These are phyloP conservation scores for Streptanthus diversifolius DNA, from an alignment of 345 rosid species.

Conservation along the genomic window DNA sequence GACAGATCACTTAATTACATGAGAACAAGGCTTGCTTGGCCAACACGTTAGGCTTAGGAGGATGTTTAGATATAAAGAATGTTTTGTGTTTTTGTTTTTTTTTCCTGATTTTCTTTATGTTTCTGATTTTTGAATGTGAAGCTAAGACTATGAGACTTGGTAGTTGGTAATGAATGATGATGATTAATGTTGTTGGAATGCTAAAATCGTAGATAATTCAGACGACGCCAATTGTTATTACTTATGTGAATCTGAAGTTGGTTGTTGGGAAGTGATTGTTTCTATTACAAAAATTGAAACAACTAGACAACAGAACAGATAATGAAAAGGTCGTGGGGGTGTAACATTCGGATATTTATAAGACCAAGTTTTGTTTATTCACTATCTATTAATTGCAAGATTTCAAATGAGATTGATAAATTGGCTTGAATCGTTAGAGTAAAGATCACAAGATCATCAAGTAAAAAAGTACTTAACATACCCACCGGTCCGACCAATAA, in stretches of 20 bases:
- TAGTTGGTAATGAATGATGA: slow-evolving; percentile 3
- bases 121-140: slow-evolving; percentile 6
- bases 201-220: not conserved
- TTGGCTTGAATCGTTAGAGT: not conserved
- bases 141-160: not conserved
- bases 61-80: not conserved
- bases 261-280: slow-evolving; percentile 2
- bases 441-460: not conserved
- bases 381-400: not conserved
- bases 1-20: slow-evolving; percentile 59
- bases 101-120: not conserved
- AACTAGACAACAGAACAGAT: not conserved
- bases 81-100: not conserved
- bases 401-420: not conserved
- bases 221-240: not conserved
- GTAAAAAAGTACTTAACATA: not conserved
- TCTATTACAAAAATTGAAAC: not conserved
- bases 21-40: not conserved
- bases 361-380: no score
- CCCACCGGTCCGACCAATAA: slow-evolving; percentile 8
- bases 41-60: slow-evolving; percentile 14
- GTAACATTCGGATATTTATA: not conserved
- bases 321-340: not conserved
- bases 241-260: not conserved
- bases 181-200: slow-evolving; percentile 14